Conservation (phyloP, 1,284 basidiomycete species). For the Pseudozyma tsukubaensis region DNA sequence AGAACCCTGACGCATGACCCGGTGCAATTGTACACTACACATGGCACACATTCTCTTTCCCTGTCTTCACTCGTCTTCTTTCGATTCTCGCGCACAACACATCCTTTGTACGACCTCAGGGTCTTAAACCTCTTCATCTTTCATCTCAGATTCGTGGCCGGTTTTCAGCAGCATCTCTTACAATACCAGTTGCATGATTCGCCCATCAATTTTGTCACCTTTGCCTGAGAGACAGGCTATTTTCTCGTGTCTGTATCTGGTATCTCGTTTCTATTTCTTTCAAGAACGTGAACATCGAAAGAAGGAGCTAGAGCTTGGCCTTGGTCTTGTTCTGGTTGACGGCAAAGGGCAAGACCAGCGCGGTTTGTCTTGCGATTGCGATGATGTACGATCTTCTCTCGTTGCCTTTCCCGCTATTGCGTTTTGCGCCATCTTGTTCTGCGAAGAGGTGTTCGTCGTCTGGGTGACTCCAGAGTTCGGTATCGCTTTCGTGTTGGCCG, state of each 20-base stretch:
- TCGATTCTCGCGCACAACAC: no score
- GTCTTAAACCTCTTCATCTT: no score
- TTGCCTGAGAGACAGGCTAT: no score
- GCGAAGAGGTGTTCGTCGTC: slow-evolving; percentile 32
- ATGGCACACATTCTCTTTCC: neutral
- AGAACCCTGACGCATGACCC: no score
- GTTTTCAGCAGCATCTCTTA: no score
- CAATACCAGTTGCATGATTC: slow-evolving; percentile 1
- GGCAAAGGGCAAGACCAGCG: slow-evolving; percentile 31
- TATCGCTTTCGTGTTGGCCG: slow-evolving; percentile 50
- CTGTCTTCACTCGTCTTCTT: no score
- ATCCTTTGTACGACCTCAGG: no score
- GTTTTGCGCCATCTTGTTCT: neutral
- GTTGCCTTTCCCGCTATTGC: neutral
- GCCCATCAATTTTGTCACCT: no score
- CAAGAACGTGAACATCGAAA: neutral
- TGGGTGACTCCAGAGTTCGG: slow-evolving; percentile 43
- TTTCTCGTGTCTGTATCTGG: neutral
- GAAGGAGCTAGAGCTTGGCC: slow-evolving; percentile 11
- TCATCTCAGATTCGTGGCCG: no score
- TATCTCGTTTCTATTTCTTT: neutral
- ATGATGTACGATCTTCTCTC: slow-evolving; percentile 24
- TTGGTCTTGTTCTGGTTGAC: slow-evolving; percentile 44
- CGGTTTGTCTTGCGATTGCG: slow-evolving; percentile 42
- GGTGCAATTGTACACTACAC: slow-evolving; percentile 2